Evolutionary conservation across 148 eudicot genomes (phyloP), one percentile per base, ranked within the genome.

Genomic region (Arbutus unedo): DNA sequence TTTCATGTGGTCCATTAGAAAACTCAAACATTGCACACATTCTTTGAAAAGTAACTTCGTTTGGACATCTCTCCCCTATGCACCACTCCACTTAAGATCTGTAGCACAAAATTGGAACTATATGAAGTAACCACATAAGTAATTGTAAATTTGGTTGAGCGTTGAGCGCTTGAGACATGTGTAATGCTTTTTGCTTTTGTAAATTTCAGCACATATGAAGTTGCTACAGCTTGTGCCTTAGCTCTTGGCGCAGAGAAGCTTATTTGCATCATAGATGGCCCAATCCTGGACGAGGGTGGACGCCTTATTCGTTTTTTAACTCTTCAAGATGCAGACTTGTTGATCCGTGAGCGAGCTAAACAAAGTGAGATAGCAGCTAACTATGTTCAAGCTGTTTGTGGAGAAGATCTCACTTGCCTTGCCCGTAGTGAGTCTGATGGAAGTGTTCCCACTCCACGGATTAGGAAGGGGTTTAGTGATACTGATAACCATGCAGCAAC

Each of bases 321-420:
- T 84, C 98, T 96, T 88, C 87, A 86, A 78, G 98, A 94, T 82
- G 99, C 98, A 3, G 98, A 96, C 86, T 85, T 79, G 87, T 90
- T 96, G 85, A 89, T 96, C 86, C 98, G 98, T 71, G 86, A 89
- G 85, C 91, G 93, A 82, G 98, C 97, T 76, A 91, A 92, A 85
- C 98, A 94, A 91, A 96, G 99, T 88, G 98, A 96, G 85, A 90
- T 91, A 79, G 99, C 99, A 31, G 99, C 98, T 60, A 91, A 94
- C 84, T 96, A 96, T 89, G 99, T 94, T 23, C 89, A 96, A 87
- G 97, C 97, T 86, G 98, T 96, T 83, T 86, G 87, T 41, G 91
- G 88, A 72, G 95, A 93, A 76, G 92, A 92, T 85, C 76, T 87
- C 76, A 81, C 82, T 78, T 82, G 82, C 72, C 84, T 87, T 80